Evolutionary conservation across 345 rosid genomes (phyloP), one percentile per base, ranked within the genome.

Genomic region (Microthlaspi erraticum): DNA sequence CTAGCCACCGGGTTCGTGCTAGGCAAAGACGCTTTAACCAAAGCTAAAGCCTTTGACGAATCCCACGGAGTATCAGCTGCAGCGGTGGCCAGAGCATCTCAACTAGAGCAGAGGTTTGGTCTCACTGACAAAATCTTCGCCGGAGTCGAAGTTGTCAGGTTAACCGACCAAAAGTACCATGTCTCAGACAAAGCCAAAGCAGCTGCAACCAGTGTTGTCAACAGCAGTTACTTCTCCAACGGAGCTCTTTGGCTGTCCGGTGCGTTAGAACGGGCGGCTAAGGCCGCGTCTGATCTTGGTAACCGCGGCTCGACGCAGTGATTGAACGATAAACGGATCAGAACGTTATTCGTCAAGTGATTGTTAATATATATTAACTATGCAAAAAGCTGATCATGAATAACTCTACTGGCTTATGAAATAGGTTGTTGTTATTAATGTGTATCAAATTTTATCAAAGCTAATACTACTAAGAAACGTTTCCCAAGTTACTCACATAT

Each of bases 191-290:
- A 45, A 60, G 90, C 93, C 1, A 83, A 71, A 78, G 85, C 88
- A 0, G 97, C 88, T 48, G 91, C 91, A 14, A 78, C 64, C 62
- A 75, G 82, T 16, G 85, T 91, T 61, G 83, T 86, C 52, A 86
- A 82, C 67, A 91, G 96, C 74, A 78, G 88, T 82, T 87, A 88
- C 82, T 87, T 91, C 77, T 80, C 96, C 5, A 86, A 54, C 64
- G 96, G 96, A 59, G 93, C 96, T 59, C 74, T 87, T 23, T 91
- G 96, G 96, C 43, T 91, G 3, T 91, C 96, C 0, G 88, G 72
- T 41, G 93, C 96, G 3, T 80, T 88, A 58, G 84, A 77, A 65
- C 81, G 91, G 5, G 97, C 97, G 11, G 82, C 95, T 44, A 84
- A 83, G 66, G 86, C 54, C 37, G 87, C 94, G 0, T 84, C 92